These are phyloP conservation scores for Aspergillus sclerotioniger DNA, from an alignment of 495 filamentous ascomycete species.

Conservation along the genomic window DNA sequence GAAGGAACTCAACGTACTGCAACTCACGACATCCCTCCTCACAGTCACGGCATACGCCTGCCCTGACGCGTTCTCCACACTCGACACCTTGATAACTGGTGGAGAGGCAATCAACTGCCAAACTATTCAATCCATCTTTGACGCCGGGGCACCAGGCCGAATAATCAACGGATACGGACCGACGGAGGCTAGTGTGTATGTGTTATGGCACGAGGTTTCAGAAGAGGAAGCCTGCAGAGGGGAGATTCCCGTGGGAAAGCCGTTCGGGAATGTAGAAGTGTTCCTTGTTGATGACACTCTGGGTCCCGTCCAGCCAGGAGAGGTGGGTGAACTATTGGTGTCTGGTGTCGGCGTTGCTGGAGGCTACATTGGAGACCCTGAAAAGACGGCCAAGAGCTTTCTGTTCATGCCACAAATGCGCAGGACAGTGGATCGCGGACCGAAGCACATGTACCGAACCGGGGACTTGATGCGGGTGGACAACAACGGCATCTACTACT, in stretches of 20 bases:
- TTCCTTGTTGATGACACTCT: conserved; percentile 5
- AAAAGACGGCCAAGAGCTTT: neutral
- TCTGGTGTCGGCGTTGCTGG: neutral
- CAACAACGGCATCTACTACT: neutral
- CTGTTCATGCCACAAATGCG: neutral
- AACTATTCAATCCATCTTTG: neutral
- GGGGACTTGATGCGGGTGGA: conserved; percentile 4
- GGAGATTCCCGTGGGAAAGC: conserved; percentile 1
- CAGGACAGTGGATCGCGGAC: neutral
- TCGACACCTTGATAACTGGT: conserved; percentile 1
- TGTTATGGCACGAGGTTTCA: neutral
- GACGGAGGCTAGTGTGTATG: conserved; percentile 4
- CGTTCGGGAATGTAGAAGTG: neutral
- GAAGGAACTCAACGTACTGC: neutral
- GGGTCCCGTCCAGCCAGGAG: neutral
- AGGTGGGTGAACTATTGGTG: neutral
- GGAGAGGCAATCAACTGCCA: conserved; percentile 4
- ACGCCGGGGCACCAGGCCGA: neutral
- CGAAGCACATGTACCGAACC: conserved; percentile 6
- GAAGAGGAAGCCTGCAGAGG: neutral
- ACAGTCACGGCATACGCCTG: neutral
- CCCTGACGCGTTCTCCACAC: neutral
- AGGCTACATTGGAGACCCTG: conserved; percentile 1
- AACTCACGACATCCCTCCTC: conserved; percentile 1
- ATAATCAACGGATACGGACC: conserved; percentile 11